Evolutionary conservation across 371 early-diverging fungal genomes (phyloP), one percentile per base, ranked within the genome.

Genomic region (Dichotomocladium elegans): DNA sequence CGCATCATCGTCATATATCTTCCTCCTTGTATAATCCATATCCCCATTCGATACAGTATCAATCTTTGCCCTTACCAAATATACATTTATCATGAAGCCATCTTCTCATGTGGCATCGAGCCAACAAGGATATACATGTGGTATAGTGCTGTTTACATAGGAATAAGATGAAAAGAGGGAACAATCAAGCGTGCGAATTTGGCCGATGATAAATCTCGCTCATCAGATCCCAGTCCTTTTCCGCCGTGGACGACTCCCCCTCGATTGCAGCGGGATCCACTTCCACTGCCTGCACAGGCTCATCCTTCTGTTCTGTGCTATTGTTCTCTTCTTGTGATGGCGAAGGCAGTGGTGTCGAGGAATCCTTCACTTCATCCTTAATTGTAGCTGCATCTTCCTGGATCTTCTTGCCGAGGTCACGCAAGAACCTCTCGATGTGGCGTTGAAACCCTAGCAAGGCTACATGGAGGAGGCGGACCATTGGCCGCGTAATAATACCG

Each of bases 161-260:
- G 24, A 41, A 3, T 19, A 41, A 24, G 42, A 9, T 11, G 42
- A 12, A 2, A 25, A 41, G 41, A 1, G 15, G 41, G 21, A 21
- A n/a, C 1, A n/a, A 25, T 10, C 24, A 27, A 14, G 46, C n/a
- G 12, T 27, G 28, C 29, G 17, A 9, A 15, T 47, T 24, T 7
- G 49, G 49, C 17, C 63, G 61, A 35, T 72, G 66, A 55, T 68
- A 72, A 26, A 72, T 66, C 31, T 68, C 72, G 27, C 68, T 68
- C 48, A 72, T 47, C 22, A 68, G 41, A 56, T 72, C 72, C 72
- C 72, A 72, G 4, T 66, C 71, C 34, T 63, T 63, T 21, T 60
- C 64, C 4, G 61, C 42, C 4, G 57, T 27, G 22, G 47, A 51
- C 30, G 58, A 57, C 37, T 31, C 42, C 21, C 42, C 45, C 52